These are phyloP conservation scores for Paramecium octaurelia DNA, from an alignment of 73 alveolate genomes.

Conservation along the genomic window DNA sequence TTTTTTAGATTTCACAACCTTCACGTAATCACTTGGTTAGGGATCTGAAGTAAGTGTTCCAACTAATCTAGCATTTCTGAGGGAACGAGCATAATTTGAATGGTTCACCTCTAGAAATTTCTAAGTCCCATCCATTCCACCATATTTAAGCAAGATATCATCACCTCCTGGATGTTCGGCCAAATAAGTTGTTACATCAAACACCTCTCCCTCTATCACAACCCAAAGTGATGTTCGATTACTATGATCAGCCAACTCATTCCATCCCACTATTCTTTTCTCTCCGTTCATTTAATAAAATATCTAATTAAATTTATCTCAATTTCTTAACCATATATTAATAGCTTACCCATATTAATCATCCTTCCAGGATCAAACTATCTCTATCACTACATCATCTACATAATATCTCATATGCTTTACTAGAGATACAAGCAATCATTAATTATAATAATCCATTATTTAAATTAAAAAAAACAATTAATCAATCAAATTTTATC, in stretches of 20 bases:
- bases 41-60: slow-evolving; percentile 52
- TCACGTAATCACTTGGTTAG: slow-evolving; percentile 38
- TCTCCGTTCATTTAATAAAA: background rate
- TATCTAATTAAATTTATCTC: background rate
- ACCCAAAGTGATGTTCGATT: slow-evolving; percentile 16
- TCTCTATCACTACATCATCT: no score
- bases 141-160: slow-evolving; percentile 46
- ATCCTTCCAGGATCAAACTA: no score
- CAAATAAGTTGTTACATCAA: slow-evolving; percentile 89
- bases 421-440: no score
- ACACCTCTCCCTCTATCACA: slow-evolving; percentile 14
- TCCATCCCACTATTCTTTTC: background rate
- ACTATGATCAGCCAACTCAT: slow-evolving; percentile 18
- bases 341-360: background rate
- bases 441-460: background rate
- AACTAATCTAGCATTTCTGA: slow-evolving; percentile 54
- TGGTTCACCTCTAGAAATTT: slow-evolving; percentile 37
- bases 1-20: background rate
- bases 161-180: slow-evolving; percentile 97
- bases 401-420: no score
- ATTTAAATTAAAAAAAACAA: background rate
- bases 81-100: slow-evolving; percentile 51
- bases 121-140: slow-evolving; percentile 48
- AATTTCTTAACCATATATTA: background rate
- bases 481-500: background rate